Conservation (phyloP, 345 rosid species). For the Xanthoceras sorbifolium region DNA sequence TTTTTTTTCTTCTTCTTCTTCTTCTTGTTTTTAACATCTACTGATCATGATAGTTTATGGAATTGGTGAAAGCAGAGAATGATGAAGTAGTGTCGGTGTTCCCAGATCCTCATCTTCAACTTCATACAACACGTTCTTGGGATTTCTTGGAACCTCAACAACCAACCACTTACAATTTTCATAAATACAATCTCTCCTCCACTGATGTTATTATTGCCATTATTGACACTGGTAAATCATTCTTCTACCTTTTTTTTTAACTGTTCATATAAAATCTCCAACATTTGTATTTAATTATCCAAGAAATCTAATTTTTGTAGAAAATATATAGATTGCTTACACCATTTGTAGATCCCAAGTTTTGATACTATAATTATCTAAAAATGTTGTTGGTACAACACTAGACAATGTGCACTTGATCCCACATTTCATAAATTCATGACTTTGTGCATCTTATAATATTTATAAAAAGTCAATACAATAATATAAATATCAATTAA, state of each 20-base stretch:
- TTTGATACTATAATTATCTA: too few species aligned
- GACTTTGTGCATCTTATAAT: not conserved
- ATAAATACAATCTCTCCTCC: slow-evolving; percentile 7
- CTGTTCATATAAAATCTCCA: too few species aligned
- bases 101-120: slow-evolving; percentile 53
- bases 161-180: slow-evolving; percentile 2
- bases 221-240: slow-evolving; percentile 52
- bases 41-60: too few species aligned
- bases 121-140: slow-evolving; percentile 92
- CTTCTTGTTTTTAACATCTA: too few species aligned
- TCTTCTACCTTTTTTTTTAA: not conserved
- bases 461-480: too few species aligned
- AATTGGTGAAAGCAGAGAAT: slow-evolving; percentile 37
- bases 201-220: slow-evolving; percentile 64
- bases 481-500: too few species aligned
- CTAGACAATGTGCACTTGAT: not conserved
- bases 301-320: too few species aligned
- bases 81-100: slow-evolving; percentile 70
- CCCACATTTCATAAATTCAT: not conserved
- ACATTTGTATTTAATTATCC: too few species aligned
- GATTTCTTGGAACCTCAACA: slow-evolving; percentile 55
- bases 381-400: too few species aligned
- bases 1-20: too few species aligned
- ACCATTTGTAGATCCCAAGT: too few species aligned
- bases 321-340: too few species aligned